A percentile compares a stretch with the other conserved stretches of the same genome.
These are phyloP conservation scores for Haplosporangium sp. DNA, from an alignment of 371 early-diverging fungal species.

Conservation along the genomic window DNA sequence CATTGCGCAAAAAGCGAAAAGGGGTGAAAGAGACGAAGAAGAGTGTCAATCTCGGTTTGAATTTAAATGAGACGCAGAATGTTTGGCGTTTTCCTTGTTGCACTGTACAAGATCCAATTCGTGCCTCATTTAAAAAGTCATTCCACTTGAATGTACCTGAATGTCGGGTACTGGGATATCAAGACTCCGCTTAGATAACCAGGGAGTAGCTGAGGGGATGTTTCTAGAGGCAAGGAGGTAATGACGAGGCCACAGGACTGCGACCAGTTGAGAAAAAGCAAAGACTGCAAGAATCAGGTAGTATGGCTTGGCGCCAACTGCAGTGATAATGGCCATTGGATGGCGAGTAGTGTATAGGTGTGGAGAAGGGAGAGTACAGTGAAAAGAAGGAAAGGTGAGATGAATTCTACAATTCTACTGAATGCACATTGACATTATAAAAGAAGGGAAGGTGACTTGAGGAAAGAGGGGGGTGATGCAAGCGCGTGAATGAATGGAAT, in stretches of 20 bases:
- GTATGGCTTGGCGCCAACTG: conserved; percentile 34
- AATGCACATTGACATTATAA: not conserved
- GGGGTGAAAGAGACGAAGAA: conserved; percentile 1
- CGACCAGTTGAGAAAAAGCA: conserved; percentile 31
- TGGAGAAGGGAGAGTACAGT: not conserved
- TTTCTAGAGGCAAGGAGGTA: conserved; percentile 3
- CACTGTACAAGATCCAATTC: too few relatives aligned
- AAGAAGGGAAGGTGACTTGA: not conserved
- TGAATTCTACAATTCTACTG: not conserved
- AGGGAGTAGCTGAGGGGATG: conserved; percentile 2
- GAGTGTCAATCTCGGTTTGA: not conserved
- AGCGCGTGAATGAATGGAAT: not conserved
- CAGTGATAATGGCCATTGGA: conserved; percentile 11
- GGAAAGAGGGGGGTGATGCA: not conserved
- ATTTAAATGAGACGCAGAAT: too few relatives aligned
- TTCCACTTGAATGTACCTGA: conserved; percentile 19
- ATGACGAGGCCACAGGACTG: conserved; percentile 41
- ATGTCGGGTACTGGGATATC: conserved; percentile 7
- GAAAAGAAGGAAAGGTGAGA: not conserved
- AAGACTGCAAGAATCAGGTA: conserved; percentile 46
- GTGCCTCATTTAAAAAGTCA: too few relatives aligned
- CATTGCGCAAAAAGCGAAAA: not conserved
- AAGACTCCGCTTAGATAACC: conserved; percentile 34
- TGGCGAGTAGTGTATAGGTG: not conserved
- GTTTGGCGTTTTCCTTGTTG: too few relatives aligned